Evolutionary conservation across 306 rosid genomes (phyloP).

Genomic region (Lathyrus tuberosus): DNA sequence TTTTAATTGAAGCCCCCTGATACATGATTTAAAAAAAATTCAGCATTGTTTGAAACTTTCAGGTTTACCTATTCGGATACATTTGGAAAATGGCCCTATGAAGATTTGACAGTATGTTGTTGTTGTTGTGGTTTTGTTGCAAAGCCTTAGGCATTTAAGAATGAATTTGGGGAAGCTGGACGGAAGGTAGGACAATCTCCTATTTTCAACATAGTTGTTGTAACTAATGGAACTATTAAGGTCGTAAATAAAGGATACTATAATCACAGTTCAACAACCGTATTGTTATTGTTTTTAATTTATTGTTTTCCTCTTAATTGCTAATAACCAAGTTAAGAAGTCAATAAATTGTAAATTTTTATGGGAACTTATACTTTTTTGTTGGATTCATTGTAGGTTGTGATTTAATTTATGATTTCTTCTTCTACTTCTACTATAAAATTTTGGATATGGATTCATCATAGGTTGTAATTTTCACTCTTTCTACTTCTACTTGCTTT

Average conservation of each 20-base stretch:
- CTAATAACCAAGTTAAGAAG: neutral
- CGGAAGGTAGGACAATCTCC: conserved; percentile 94
- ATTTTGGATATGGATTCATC: too few species aligned
- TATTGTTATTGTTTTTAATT: neutral
- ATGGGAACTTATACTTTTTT: neutral
- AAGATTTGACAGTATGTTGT: too few species aligned
- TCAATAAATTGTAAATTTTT: neutral
- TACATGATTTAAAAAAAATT: too few species aligned
- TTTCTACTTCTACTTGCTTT: too few species aligned
- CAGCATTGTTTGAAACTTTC: too few species aligned
- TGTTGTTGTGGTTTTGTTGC: conserved; percentile 30
- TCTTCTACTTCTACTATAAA: too few species aligned
- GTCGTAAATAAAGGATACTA: conserved; percentile 51
- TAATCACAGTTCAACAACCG: conserved; percentile 1
- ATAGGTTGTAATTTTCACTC: too few species aligned
- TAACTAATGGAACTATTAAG: conserved; percentile 92
- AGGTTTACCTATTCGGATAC: too few species aligned
- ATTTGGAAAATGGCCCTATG: too few species aligned
- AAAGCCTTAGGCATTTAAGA: conserved; percentile 89
- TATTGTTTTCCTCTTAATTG: neutral
- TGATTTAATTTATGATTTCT: too few species aligned
- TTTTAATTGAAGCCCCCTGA: too few species aligned
- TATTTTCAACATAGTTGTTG: conserved; percentile 61
- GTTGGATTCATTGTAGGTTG: too few species aligned
- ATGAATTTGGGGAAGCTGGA: conserved; percentile 82